Evolutionary conservation across 306 rosid species (phyloP).

Genomic region (Ormosia emarginata): DNA sequence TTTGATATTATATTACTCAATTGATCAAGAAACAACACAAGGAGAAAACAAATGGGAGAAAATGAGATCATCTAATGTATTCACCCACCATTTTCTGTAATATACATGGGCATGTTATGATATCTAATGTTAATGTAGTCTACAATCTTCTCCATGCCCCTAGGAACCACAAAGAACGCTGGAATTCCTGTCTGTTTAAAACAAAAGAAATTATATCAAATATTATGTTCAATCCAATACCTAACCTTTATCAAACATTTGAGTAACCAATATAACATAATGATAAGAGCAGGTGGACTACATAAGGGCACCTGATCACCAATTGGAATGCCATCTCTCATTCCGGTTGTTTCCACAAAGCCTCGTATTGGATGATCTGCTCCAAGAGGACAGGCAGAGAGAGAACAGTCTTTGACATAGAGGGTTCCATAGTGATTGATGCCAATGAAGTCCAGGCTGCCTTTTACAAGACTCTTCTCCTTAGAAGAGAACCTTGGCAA

Average conservation of each 20-base stretch:
- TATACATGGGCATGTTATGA: constrained; percentile 46
- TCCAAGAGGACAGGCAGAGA: constrained; percentile 32
- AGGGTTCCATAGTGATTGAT: constrained; percentile 54
- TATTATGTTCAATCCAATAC: background rate
- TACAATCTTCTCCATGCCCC: constrained; percentile 49
- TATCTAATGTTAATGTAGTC: constrained; percentile 54
- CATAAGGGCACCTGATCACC: constrained; percentile 44
- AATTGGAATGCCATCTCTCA: constrained; percentile 55
- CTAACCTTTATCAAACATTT: background rate
- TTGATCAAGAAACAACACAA: background rate
- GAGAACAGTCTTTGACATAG: constrained; percentile 53
- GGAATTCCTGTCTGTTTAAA: constrained; percentile 49
- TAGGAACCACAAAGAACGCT: constrained; percentile 61
- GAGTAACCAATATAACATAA: background rate
- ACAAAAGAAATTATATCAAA: background rate
- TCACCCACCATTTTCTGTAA: constrained; percentile 69
- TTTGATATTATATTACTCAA: background rate
- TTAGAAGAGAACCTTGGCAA: constrained; percentile 44
- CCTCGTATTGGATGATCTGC: constrained; percentile 45
- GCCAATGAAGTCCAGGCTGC: constrained; percentile 58
- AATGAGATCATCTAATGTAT: background rate
- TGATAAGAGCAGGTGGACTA: background rate
- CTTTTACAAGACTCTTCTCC: constrained; percentile 46
- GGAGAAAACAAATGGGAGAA: background rate
- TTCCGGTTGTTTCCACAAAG: constrained; percentile 26